phyloP scores from a whole-genome alignment of 495 filamentous ascomycete species.

The Penicillium coffeae region DNA sequence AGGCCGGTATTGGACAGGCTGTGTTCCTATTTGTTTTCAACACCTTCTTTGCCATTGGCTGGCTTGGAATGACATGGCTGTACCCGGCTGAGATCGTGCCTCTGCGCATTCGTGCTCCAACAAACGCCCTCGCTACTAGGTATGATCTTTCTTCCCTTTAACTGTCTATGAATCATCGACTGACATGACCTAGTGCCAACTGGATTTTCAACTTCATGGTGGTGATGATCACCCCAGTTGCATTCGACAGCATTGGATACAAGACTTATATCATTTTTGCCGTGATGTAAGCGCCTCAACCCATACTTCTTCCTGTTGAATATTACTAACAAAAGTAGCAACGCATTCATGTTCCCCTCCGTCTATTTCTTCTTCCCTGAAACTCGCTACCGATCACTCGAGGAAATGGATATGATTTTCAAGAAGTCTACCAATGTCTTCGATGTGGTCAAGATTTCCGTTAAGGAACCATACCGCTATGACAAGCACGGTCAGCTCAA shows the following conservation, averaged over 20 bases:
- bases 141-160: not conserved
- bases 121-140: constrained; percentile 19
- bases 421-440: constrained; percentile 52
- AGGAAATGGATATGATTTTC: constrained; percentile 75
- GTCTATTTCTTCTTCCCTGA: constrained; percentile 69
- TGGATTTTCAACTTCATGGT: constrained; percentile 43
- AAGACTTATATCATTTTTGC: constrained; percentile 67
- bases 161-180: not conserved
- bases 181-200: constrained; percentile 9
- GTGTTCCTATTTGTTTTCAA: constrained; percentile 57
- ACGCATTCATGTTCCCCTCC: constrained; percentile 22
- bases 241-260: constrained; percentile 60
- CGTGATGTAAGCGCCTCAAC: constrained; percentile 15
- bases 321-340: constrained; percentile 10
- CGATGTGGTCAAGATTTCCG: constrained; percentile 55
- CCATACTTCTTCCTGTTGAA: not conserved
- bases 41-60: constrained; percentile 67
- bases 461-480: constrained; percentile 59
- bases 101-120: constrained; percentile 22
- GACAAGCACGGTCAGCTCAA: constrained; percentile 63
- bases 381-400: constrained; percentile 63
- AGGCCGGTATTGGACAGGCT: constrained; percentile 43
- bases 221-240: constrained; percentile 61
- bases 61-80: constrained; percentile 68
- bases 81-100: constrained; percentile 63